phyloP scores from a whole-genome alignment of 2,329 filamentous ascomycete genomes.

The Pseudogymnoascus sp. region DNA sequence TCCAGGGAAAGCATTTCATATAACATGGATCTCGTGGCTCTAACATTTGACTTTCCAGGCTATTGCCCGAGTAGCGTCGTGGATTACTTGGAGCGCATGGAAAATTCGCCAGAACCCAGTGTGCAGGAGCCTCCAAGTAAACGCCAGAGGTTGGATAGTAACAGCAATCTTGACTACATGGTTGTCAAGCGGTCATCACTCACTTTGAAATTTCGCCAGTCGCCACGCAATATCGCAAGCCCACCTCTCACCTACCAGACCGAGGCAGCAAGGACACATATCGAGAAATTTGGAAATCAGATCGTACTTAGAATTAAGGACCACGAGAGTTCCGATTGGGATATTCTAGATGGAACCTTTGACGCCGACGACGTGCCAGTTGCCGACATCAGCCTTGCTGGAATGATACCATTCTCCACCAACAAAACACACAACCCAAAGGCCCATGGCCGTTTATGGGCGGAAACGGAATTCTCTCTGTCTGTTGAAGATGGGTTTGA shows the following conservation, averaged over 20 bases:
- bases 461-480: slow-evolving; percentile 22
- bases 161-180: slow-evolving; percentile 18
- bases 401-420: slow-evolving; percentile 19
- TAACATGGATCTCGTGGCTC: slow-evolving; percentile 14
- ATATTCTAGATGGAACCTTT: slow-evolving; percentile 18
- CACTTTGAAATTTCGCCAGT: slow-evolving; percentile 16
- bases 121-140: neutral
- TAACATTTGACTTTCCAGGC: slow-evolving; percentile 18
- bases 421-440: slow-evolving; percentile 19
- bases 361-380: slow-evolving; percentile 12
- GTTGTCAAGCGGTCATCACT: slow-evolving; percentile 22
- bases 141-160: neutral
- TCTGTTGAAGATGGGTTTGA: slow-evolving; percentile 18
- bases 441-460: slow-evolving; percentile 24
- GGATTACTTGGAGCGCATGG: slow-evolving; percentile 17
- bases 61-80: slow-evolving; percentile 15
- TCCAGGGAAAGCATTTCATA: neutral
- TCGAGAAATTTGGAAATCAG: neutral
- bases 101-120: slow-evolving; percentile 21
- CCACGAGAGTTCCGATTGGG: neutral
- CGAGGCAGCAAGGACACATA: neutral
- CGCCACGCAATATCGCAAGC: slow-evolving; percentile 18
- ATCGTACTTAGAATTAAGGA: neutral
- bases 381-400: slow-evolving; percentile 22
- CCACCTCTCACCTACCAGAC: slow-evolving; percentile 18